phyloP scores from a whole-genome alignment of 2,329 filamentous ascomycete species.

The Pyricularia pennisetigena region DNA sequence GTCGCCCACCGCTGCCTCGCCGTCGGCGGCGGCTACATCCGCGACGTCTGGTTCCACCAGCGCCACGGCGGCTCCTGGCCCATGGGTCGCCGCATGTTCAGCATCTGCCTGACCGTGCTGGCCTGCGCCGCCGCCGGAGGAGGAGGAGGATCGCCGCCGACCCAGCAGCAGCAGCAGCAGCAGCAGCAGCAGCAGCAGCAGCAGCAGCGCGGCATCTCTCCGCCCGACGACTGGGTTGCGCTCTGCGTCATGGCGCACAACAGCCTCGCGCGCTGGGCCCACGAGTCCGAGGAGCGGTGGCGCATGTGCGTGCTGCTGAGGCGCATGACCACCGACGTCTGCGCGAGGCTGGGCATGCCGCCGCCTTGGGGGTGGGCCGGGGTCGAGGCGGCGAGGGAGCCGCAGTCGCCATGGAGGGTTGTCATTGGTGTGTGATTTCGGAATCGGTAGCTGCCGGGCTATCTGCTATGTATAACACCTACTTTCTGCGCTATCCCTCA shows the following conservation, averaged over 20 bases:
- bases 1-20: background rate
- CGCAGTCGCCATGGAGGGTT: background rate
- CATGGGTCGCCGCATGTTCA: background rate
- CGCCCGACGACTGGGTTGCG: background rate
- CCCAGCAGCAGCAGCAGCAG: background rate
- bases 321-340: background rate
- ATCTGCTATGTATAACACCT: background rate
- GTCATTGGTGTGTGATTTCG: background rate
- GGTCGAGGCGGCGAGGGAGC: background rate
- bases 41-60: background rate
- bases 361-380: background rate
- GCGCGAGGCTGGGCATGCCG: background rate
- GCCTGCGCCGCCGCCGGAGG: background rate
- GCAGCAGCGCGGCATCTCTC: background rate
- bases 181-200: background rate
- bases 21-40: background rate
- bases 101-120: background rate
- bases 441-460: no score
- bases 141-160: no score
- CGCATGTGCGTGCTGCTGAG: background rate
- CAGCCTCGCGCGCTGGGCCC: background rate
- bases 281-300: background rate
- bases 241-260: background rate
- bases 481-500: no score
- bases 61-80: background rate